Conservation (phyloP, 2,329 filamentous ascomycete species). For the Colletotrichum magnum region DNA sequence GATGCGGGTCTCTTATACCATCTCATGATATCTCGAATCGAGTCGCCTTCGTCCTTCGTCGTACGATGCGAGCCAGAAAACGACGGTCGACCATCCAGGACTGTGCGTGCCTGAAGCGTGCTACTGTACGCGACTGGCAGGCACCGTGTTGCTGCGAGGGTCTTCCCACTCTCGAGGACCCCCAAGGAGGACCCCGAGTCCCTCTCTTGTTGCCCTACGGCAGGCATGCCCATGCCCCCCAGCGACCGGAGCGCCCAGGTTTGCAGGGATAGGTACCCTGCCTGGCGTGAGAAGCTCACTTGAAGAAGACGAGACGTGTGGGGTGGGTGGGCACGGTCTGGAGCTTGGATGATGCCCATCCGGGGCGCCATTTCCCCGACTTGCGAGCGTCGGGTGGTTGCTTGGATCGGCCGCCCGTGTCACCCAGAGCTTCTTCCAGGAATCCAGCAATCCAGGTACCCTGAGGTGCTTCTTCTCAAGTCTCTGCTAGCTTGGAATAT, state of each 20-base stretch:
- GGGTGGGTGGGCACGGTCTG: slow-evolving; percentile 37
- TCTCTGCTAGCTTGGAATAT: slow-evolving; percentile 7
- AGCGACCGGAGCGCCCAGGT: slow-evolving; percentile 24
- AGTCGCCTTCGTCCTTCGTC: slow-evolving; percentile 9
- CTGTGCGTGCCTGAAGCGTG: slow-evolving; percentile 1
- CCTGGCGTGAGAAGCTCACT: slow-evolving; percentile 17
- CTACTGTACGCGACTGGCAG: slow-evolving; percentile 7
- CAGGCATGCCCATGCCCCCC: slow-evolving; percentile 32
- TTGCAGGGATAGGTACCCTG: slow-evolving; percentile 20
- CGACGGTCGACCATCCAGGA: not conserved
- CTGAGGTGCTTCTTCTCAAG: not conserved
- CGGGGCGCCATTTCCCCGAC: slow-evolving; percentile 29
- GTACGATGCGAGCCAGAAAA: slow-evolving; percentile 10
- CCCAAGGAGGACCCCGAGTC: slow-evolving; percentile 9
- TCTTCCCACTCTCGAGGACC: not conserved
- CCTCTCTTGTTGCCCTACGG: slow-evolving; percentile 26
- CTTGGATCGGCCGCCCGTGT: slow-evolving; percentile 36
- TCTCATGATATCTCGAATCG: slow-evolving; percentile 11
- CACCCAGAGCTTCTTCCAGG: slow-evolving; percentile 15
- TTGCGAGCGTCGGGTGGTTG: slow-evolving; percentile 4
- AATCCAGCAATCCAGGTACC: too few relatives aligned
- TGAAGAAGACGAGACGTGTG: slow-evolving; percentile 37
- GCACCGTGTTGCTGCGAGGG: not conserved
- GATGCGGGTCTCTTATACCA: slow-evolving; percentile 3
- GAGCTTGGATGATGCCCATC: slow-evolving; percentile 31